Conservation (phyloP, 495 filamentous ascomycete genomes). For the Melanomma pulvis-pyrius region DNA sequence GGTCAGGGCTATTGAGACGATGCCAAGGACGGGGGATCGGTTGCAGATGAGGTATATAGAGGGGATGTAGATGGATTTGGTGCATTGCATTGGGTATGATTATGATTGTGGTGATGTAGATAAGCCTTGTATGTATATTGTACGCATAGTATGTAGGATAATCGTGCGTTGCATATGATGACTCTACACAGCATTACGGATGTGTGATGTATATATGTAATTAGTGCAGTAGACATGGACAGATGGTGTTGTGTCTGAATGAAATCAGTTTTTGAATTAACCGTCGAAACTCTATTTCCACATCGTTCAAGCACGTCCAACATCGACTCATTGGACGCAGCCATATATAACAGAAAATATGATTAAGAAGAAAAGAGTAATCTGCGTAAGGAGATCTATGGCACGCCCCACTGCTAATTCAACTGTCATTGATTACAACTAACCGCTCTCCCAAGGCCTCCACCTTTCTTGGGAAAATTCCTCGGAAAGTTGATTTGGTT, state of each 20-base stretch:
- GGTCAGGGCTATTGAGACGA: constrained; percentile 54
- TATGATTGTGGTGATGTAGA: neutral
- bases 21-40: constrained; percentile 54
- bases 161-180: constrained; percentile 4
- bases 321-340: too few species aligned
- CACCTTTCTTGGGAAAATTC: neutral
- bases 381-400: neutral
- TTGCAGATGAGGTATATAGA: constrained; percentile 37
- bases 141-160: constrained; percentile 3
- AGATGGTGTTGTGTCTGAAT: neutral
- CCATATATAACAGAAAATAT: neutral
- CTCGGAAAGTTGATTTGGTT: neutral
- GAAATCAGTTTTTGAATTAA: neutral
- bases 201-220: neutral
- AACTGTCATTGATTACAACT: neutral
- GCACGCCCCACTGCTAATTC: neutral
- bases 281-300: too few species aligned
- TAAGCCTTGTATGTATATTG: constrained; percentile 12
- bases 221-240: neutral
- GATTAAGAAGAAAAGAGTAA: neutral
- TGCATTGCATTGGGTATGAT: constrained; percentile 3
- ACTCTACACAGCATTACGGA: neutral
- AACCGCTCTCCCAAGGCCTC: neutral
- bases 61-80: neutral
- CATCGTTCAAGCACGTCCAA: too few species aligned